These are phyloP conservation scores for Trichoderma koningii DNA, from an alignment of 2,329 filamentous ascomycete genomes.

Conservation along the genomic window DNA sequence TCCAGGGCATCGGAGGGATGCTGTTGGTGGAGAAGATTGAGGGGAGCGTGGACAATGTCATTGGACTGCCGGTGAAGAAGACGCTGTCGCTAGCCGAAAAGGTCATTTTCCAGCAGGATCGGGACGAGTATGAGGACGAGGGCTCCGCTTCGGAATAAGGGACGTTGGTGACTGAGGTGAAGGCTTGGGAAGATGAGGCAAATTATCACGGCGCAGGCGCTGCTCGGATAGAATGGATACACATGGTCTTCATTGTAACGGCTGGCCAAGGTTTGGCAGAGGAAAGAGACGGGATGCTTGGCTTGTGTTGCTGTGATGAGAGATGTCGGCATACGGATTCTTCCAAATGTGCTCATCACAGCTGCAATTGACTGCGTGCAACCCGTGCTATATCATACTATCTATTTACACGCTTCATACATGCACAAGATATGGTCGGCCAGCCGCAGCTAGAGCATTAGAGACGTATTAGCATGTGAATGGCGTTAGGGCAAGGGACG, in stretches of 20 bases:
- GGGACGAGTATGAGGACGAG: constrained; percentile 57
- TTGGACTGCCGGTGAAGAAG: constrained; percentile 80
- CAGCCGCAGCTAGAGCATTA: background rate
- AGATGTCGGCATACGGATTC: too few species aligned
- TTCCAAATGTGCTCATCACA: too few species aligned
- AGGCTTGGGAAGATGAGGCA: background rate
- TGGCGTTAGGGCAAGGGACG: background rate
- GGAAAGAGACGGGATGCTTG: too few species aligned
- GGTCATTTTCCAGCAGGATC: constrained; percentile 75
- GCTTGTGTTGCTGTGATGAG: too few species aligned
- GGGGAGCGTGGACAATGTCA: constrained; percentile 89
- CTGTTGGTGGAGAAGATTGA: constrained; percentile 87
- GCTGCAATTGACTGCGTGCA: too few species aligned
- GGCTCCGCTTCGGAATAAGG: constrained; percentile 45
- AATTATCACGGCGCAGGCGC: background rate
- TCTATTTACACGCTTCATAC: too few species aligned
- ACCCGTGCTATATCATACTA: background rate
- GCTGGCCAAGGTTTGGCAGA: too few species aligned
- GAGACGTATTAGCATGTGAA: constrained; percentile 25
- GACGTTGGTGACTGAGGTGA: background rate
- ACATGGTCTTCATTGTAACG: too few species aligned
- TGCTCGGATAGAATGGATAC: background rate
- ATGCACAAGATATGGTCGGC: background rate
- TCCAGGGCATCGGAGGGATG: constrained; percentile 86
- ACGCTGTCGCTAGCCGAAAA: constrained; percentile 83